These are phyloP conservation scores for Trichoderma arundinaceum DNA, from an alignment of 2,329 filamentous ascomycete species.

Conservation along the genomic window DNA sequence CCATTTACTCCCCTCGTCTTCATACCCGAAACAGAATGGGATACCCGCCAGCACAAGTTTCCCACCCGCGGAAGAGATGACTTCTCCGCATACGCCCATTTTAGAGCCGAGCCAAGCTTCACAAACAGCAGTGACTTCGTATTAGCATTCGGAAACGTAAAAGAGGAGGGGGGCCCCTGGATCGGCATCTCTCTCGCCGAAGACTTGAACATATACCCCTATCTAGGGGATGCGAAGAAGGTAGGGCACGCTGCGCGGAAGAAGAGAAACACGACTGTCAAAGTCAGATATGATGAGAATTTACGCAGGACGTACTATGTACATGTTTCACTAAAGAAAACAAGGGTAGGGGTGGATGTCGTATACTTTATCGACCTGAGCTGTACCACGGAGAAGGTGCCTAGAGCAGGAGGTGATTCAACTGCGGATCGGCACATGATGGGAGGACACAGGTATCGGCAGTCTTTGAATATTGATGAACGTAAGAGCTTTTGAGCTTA, in stretches of 20 bases:
- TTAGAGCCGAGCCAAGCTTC: not conserved
- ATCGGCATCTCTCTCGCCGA: too few relatives aligned
- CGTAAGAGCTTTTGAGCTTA: too few relatives aligned
- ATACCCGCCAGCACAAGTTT: not conserved
- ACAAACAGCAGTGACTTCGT: not conserved
- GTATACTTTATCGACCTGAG: constrained; percentile 34
- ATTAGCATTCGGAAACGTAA: too few relatives aligned
- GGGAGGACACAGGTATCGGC: constrained; percentile 35
- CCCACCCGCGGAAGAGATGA: not conserved
- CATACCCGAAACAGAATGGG: not conserved
- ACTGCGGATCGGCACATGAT: not conserved
- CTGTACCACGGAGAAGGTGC: not conserved
- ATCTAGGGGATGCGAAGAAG: too few relatives aligned
- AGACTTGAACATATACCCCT: too few relatives aligned
- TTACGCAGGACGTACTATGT: not conserved
- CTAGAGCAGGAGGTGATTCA: not conserved
- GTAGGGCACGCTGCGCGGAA: not conserved
- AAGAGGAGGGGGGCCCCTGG: too few relatives aligned
- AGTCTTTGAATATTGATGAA: not conserved
- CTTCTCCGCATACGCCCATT: not conserved
- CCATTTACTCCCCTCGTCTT: not conserved
- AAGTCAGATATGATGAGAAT: not conserved
- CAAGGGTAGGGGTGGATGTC: not conserved
- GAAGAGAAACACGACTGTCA: not conserved
- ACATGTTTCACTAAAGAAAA: not conserved